Percentiles rank a stretch among this genome's conserved stretches.
Conservation (phyloP, 1,284 basidiomycete species). For the Ceratobasidium sp. region DNA sequence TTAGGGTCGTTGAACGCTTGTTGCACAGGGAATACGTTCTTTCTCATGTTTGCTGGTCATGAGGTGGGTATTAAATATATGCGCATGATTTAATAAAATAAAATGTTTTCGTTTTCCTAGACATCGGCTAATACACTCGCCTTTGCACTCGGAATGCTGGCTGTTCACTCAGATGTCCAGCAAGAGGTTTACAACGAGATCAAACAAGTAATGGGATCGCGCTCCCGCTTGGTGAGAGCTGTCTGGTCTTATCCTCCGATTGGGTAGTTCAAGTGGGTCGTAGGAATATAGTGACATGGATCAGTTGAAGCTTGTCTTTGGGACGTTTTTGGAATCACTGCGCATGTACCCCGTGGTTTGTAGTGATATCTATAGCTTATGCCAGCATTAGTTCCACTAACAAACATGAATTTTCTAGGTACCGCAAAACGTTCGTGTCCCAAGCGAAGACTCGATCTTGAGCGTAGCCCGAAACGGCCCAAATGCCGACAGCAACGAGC, state of each 20-base stretch:
- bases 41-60: conserved; percentile 44
- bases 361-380: not conserved
- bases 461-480: conserved; percentile 23
- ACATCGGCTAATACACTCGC: conserved; percentile 42
- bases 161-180: conserved; percentile 31
- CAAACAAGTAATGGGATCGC: conserved; percentile 15
- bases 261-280: not conserved
- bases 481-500: not conserved
- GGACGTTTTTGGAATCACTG: conserved; percentile 31
- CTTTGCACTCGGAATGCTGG: conserved; percentile 35
- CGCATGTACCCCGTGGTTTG: conserved; percentile 47
- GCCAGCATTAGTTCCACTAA: too few relatives aligned
- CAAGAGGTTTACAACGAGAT: conserved; percentile 39
- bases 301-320: conserved; percentile 28
- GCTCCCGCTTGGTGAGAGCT: conserved; percentile 8
- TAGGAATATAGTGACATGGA: conserved; percentile 45
- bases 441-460: conserved; percentile 5
- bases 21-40: conserved; percentile 1
- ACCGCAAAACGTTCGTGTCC: not conserved
- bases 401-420: too few relatives aligned
- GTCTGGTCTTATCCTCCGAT: too few relatives aligned
- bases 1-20: not conserved
- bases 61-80: conserved; percentile 32
- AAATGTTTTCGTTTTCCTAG: not conserved
- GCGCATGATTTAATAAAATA: too few relatives aligned